Evolutionary conservation across 768 basidiomycete genomes (phyloP), one percentile per base, ranked within the genome.

Genomic region (Tylopilus intermedius): DNA sequence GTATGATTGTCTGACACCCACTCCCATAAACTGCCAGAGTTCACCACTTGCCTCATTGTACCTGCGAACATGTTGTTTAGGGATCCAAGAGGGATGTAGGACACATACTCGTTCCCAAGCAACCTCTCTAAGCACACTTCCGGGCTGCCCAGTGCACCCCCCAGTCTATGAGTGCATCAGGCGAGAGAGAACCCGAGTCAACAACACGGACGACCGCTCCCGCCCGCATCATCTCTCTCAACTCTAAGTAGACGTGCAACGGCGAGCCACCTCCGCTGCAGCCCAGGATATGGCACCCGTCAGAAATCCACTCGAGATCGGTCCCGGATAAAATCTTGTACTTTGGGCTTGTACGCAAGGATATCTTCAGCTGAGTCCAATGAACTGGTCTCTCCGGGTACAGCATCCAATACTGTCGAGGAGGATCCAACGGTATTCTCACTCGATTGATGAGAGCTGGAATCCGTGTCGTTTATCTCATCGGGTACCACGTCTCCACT

Each of bases 201-300:
- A 81, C 60, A 9, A 81, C 73, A 15, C 73, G 71, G 45, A 81
- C 71, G 4, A 59, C 60, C 5, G 70, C 68, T 5, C 82, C 83
- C 22, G 72, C 68, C 5, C 82, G 72, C 1, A 84, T 65, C 54
- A 81, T 71, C 57, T 83, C 78, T 35, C 80, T 71, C 8, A 75
- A 67, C 58, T 75, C 75, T 3, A 83, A 63, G 58, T 75, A 83
- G 2, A 72, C 64, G 15, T 78, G 75, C 55, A 81, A 75, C 0
- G 84, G 79, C 2, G 77, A 75, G 7, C 83, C 84, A 3, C 84
- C 84, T 27, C 84, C 84, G 3, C 84, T 83, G 15, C 76, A 79
- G 0, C 83, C 84, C 2, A 86, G 70, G 38, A 85, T 71, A 38
- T 79, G 80, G 48, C 82, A 83, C 29, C 84, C 84, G 49, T 81